Conservation (phyloP, 768 basidiomycete species). For the Kwoniella dendrophila region DNA sequence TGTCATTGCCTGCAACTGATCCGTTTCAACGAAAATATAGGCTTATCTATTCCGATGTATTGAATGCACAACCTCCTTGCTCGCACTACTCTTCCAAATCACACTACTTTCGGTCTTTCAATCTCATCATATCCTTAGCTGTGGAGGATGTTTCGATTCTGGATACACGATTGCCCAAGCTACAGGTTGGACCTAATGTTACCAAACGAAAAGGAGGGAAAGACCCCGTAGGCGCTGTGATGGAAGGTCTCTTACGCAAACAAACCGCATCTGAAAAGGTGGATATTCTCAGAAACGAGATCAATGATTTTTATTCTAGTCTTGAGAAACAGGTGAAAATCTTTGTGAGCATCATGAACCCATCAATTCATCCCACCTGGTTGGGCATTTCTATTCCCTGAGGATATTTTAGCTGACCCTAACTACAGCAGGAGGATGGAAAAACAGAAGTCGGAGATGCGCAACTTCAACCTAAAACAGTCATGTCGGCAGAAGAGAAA, state of each 20-base stretch:
- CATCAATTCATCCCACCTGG: too few species aligned
- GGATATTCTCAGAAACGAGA: conserved; percentile 18
- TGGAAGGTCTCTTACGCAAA: conserved; percentile 27
- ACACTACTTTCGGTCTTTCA: conserved; percentile 7
- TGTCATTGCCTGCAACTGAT: neutral
- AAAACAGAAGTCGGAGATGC: too few species aligned
- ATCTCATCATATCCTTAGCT: conserved; percentile 7
- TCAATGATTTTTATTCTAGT: neutral
- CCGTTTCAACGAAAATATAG: conserved; percentile 2
- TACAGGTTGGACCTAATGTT: conserved; percentile 49
- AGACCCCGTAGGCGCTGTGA: conserved; percentile 18
- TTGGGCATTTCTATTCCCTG: too few species aligned
- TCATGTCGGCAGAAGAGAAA: neutral
- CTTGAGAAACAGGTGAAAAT: neutral
- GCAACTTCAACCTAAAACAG: too few species aligned
- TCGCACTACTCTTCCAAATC: conserved; percentile 10
- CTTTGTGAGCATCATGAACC: neutral
- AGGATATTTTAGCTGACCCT: too few species aligned
- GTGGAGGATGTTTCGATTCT: conserved; percentile 25
- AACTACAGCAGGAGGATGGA: too few species aligned
- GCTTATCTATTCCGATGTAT: conserved; percentile 27
- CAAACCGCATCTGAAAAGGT: conserved; percentile 25
- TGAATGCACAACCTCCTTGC: conserved; percentile 27
- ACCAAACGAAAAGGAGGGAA: conserved; percentile 40
- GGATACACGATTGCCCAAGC: conserved; percentile 43